Percentiles rank a stretch among this genome's conserved stretches.
Conservation (phyloP, 1,139 yeast species). For the Yamadazyma dushanensis region DNA sequence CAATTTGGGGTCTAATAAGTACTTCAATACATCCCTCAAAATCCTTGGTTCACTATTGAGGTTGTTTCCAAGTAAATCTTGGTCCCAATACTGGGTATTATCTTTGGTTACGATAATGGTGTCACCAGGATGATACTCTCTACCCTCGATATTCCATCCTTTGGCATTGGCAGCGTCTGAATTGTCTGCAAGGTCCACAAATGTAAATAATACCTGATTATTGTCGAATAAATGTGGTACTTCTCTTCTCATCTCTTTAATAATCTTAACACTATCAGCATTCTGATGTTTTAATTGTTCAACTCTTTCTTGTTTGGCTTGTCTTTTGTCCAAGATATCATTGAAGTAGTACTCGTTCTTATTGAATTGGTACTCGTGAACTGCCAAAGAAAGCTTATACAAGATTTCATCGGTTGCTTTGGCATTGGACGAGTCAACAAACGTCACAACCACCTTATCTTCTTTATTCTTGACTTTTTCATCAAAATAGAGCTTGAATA, state of each 20-base stretch:
- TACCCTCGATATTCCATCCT: slow-evolving; percentile 44
- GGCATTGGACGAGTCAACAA: slow-evolving; percentile 48
- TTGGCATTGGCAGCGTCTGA: slow-evolving; percentile 28
- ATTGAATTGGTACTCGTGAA: slow-evolving; percentile 52
- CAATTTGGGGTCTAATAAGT: slow-evolving; percentile 32
- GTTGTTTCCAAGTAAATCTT: slow-evolving; percentile 25
- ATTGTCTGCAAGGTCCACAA: slow-evolving; percentile 48
- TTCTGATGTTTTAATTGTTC: slow-evolving; percentile 41
- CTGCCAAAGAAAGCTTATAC: slow-evolving; percentile 46
- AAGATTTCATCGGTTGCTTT: slow-evolving; percentile 35
- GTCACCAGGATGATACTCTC: slow-evolving; percentile 45
- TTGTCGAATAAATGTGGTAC: slow-evolving; percentile 47
- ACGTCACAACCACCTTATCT: slow-evolving; percentile 54
- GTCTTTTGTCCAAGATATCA: slow-evolving; percentile 37
- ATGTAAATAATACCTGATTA: slow-evolving; percentile 50
- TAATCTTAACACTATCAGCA: slow-evolving; percentile 41
- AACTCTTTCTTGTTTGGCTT: slow-evolving; percentile 42
- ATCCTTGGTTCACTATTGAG: slow-evolving; percentile 31
- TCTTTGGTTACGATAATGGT: slow-evolving; percentile 34
- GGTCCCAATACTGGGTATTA: slow-evolving; percentile 35
- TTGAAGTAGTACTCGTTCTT: slow-evolving; percentile 47
- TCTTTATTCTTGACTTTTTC: slow-evolving; percentile 18
- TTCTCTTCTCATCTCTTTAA: slow-evolving; percentile 48
- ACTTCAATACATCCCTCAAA: slow-evolving; percentile 29
- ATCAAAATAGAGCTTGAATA: slow-evolving; percentile 36